Conservation (phyloP, 225 moss, liverwort and hornwort genomes). For the Bryum argenteum region DNA sequence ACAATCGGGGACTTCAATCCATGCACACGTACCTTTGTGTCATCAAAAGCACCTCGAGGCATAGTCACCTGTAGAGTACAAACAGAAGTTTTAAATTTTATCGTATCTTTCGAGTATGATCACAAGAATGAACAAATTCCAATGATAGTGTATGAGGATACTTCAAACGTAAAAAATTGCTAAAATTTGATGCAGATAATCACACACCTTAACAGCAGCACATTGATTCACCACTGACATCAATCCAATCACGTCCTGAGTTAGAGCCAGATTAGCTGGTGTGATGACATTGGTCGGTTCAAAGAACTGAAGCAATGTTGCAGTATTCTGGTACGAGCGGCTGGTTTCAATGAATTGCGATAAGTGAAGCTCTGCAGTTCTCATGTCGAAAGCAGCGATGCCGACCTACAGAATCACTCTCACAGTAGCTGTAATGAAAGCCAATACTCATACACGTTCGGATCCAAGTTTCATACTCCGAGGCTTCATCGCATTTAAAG, state of each 20-base stretch:
- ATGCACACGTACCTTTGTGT: constrained; percentile 65
- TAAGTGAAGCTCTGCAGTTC: constrained; percentile 77
- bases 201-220: constrained; percentile 67
- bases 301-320: constrained; percentile 43
- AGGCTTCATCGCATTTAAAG: neutral
- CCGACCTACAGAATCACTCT: constrained; percentile 61
- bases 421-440: constrained; percentile 14
- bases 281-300: constrained; percentile 31
- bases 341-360: constrained; percentile 95
- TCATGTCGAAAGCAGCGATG: constrained; percentile 83
- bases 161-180: constrained; percentile 1
- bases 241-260: constrained; percentile 70
- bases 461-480: constrained; percentile 16
- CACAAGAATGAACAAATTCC: constrained; percentile 3
- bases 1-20: constrained; percentile 20
- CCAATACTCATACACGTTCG: neutral
- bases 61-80: constrained; percentile 57
- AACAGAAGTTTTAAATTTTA: neutral
- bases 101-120: constrained; percentile 11
- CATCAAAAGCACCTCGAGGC: constrained; percentile 80
- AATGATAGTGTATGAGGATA: neutral
- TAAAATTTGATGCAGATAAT: constrained; percentile 16
- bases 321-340: constrained; percentile 89
- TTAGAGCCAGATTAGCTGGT: constrained; percentile 40
- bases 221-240: constrained; percentile 62